Base-by-base conservation (phyloP, 2,329 filamentous ascomycete species). In the Ophiostoma piceae region DNA sequence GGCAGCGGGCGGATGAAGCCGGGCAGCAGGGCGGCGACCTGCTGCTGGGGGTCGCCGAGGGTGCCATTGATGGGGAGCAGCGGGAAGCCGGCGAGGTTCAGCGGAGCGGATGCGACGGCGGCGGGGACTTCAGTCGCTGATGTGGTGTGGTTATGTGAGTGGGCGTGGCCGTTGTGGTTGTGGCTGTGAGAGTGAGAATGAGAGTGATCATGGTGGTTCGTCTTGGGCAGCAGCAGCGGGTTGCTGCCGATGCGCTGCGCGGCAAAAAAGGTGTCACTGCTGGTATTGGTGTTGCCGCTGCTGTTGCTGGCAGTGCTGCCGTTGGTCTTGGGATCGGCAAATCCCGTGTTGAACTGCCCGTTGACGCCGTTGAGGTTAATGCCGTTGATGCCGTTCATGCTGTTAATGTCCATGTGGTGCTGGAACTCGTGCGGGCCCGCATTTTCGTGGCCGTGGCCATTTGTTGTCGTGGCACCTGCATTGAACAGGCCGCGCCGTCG, bases 1-100 rank as follows among this genome's bases (percentile, higher is more conserved):
- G 93, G 92, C 7, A 97, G 83, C 32, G 92, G 89, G 75, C 92
- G 91, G 76, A 97, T 88, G 76, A 92, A 97, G 41, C 80, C 79
- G 51, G 88, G 87, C 29, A 89, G 79, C 70, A 88, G 82, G 43
- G 83, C 79, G 65, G 70, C 67, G 7, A 71, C 81, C 69, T 74
- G 73, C 54, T 74, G 72, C 47, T 73, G 71, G 6, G 73, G 72
- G 35, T 74, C 73, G 78, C 43, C 76, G 78, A 74, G 69, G 5
- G 72, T 67, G 7, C 72, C 71, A n/a, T 74, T 74, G 54, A 73
- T 68, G 26, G 72, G 73, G 9, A 74, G 69, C 16, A 74, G 71
- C 2, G 72, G 73, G 39, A 73, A 74, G 14, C 71, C 68, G 1
- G 72, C 66, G 26, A 73, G 19, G 64, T 68, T 60, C 29, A 71